These are phyloP conservation scores for Malassezia obtusa DNA, from an alignment of 1,284 basidiomycete species.

Conservation along the genomic window DNA sequence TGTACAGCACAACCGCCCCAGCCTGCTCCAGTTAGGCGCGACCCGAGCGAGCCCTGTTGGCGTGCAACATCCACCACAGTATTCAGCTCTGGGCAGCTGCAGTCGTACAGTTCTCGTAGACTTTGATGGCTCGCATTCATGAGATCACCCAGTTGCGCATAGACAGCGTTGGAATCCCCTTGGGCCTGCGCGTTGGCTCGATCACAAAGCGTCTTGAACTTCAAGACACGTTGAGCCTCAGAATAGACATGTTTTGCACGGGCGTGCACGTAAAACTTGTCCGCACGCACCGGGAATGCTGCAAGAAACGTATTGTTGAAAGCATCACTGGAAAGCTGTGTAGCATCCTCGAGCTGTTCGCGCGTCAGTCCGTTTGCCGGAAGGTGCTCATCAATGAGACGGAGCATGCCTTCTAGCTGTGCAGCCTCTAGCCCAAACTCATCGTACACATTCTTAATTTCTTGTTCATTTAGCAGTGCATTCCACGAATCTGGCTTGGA, in stretches of 20 bases:
- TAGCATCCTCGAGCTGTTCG: constrained; percentile 27
- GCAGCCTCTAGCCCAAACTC: constrained; percentile 33
- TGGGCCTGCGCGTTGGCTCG: constrained; percentile 1
- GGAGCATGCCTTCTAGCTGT: constrained; percentile 24
- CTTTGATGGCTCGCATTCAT: constrained; percentile 39
- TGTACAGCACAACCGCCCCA: constrained; percentile 46
- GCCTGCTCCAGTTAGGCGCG: constrained; percentile 40
- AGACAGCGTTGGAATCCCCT: constrained; percentile 11
- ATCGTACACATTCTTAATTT: constrained; percentile 19
- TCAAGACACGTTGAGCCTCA: constrained; percentile 35
- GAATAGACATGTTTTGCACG: constrained; percentile 40
- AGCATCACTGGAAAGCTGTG: constrained; percentile 24
- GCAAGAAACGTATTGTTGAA: constrained; percentile 35
- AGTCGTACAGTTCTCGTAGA: constrained; percentile 33
- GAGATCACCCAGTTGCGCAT: constrained; percentile 29
- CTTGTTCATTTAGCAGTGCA: constrained; percentile 17
- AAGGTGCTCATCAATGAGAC: constrained; percentile 20
- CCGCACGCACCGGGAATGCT: constrained; percentile 37
- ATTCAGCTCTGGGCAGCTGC: constrained; percentile 38
- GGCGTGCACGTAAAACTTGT: constrained; percentile 28
- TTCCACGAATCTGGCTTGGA: constrained; percentile 21
- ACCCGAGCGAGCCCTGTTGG: constrained; percentile 33
- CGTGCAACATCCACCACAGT: constrained; percentile 35
- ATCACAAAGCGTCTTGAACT: constrained; percentile 29
- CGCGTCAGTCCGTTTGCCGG: constrained; percentile 16